Evolutionary conservation across 106 monocot genomes (phyloP), one percentile per base, ranked within the genome.

Genomic region (Xerophyta viscosa): DNA sequence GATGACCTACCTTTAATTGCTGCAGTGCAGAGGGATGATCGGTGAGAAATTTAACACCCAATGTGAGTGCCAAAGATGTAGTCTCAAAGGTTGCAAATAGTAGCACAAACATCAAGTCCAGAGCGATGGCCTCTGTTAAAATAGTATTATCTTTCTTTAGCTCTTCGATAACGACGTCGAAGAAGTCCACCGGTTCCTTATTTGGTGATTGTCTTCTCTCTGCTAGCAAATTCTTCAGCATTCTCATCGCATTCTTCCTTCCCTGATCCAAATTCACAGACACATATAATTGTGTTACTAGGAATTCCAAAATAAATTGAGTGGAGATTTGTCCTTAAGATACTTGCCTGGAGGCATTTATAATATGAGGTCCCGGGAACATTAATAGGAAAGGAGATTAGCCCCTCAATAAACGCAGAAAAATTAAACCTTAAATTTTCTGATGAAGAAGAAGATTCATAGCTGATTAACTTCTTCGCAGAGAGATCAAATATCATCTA

Each of bases 401-500:
- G 52, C 1, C 82, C 82, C 3, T 39, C 37, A 15, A 82, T 82
- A 57, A 82, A 77, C 29, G 77, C 77, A 45, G 44, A 64, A 20
- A 82, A 82, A 46, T 43, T 77, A 9, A 51, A 48, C 61, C 69
- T 73, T 30, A 83, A 27, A 37, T 60, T 50, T 29, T 74, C 62
- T 0, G 56, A 53, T 17, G 52, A 58, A 37, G 3, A 37, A 2
- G 61, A 46, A 1, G 83, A 45, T 5, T 74, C 77, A 53, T 74
- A 78, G 24, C 83, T 70, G 19, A 83, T 78, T 62, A 83, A 41
- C 52, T 70, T 83, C 58, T 78, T 83, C 14, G 77, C 73, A 55
- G 83, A 77, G 23, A 83, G 61, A 18, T 83, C 78, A 62, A 83
- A 83, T 69, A 83, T 77, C 83, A 83, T 78, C 82, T 82, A 29